phyloP scores from a whole-genome alignment of 306 rosid genomes.

The Amphicarpaea edgeworthii region DNA sequence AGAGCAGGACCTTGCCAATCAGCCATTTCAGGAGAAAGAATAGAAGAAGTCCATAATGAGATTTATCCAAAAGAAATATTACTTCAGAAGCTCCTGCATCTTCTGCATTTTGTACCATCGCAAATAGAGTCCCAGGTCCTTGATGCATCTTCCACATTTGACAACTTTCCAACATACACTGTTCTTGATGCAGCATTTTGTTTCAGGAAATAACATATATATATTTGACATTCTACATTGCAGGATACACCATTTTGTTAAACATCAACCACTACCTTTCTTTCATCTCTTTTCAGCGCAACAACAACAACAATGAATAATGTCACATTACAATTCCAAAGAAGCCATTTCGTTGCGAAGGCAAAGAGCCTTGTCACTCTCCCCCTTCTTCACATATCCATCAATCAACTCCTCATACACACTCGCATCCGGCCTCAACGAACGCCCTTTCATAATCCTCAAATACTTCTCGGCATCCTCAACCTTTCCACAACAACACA shows the following conservation, averaged over 20 bases:
- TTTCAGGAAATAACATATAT: background rate
- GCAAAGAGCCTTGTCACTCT: constrained; percentile 50
- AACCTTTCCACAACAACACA: constrained; percentile 61
- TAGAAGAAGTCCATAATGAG: constrained; percentile 92
- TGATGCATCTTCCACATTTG: no score
- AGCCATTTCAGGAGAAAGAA: constrained; percentile 99
- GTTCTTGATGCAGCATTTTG: constrained; percentile 46
- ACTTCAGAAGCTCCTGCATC: constrained; percentile 99
- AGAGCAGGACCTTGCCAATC: constrained; percentile 99
- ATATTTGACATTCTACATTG: background rate
- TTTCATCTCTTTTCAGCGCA: constrained; percentile 21
- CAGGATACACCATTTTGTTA: background rate
- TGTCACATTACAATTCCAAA: constrained; percentile 35
- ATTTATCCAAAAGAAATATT: constrained; percentile 85
- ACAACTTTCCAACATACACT: constrained; percentile 60
- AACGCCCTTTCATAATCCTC: constrained; percentile 67
- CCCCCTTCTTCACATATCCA: constrained; percentile 53
- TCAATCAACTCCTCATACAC: constrained; percentile 57
- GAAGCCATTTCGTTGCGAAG: constrained; percentile 60
- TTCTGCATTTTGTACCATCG: constrained; percentile 97
- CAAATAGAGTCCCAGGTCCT: constrained; percentile 96
- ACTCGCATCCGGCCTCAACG: constrained; percentile 43
- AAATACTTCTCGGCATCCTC: constrained; percentile 75
- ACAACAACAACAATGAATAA: no score
- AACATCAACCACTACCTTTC: background rate